Evolutionary conservation across 345 rosid species (phyloP).

Genomic region (Euphorbia peplus): DNA sequence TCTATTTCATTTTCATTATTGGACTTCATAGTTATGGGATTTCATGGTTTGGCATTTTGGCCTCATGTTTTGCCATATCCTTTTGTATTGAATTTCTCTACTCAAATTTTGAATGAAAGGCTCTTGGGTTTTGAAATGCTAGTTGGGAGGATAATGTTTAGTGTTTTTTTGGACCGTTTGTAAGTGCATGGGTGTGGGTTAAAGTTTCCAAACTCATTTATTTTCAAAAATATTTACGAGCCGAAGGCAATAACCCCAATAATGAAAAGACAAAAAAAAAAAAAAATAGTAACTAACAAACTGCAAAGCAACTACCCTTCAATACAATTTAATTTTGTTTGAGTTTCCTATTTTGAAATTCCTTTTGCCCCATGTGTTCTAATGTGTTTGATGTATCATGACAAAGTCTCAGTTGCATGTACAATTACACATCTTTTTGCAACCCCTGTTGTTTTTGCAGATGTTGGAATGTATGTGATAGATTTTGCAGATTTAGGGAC

Average conservation of each 20-base stretch:
- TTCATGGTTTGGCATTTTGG: conserved; percentile 30
- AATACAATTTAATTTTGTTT: neutral
- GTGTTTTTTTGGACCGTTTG: no score
- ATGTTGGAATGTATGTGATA: neutral
- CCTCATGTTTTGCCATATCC: conserved; percentile 11
- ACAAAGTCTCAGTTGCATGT: neutral
- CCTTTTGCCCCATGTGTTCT: neutral
- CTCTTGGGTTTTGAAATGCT: no score
- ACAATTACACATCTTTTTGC: neutral
- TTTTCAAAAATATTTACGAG: no score
- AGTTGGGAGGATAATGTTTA: no score
- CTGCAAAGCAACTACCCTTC: no score
- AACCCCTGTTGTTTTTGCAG: neutral
- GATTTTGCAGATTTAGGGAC: neutral
- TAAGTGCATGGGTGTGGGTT: no score
- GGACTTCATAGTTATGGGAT: conserved; percentile 26
- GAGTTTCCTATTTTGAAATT: neutral
- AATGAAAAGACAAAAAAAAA: no score
- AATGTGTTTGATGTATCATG: neutral
- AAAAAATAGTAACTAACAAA: no score
- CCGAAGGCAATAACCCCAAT: no score
- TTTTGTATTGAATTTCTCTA: neutral
- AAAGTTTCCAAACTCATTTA: no score
- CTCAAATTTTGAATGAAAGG: no score
- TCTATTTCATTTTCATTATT: conserved; percentile 35